phyloP scores from a whole-genome alignment of 2,329 filamentous ascomycete genomes.

The Aureobasidium sp. region DNA sequence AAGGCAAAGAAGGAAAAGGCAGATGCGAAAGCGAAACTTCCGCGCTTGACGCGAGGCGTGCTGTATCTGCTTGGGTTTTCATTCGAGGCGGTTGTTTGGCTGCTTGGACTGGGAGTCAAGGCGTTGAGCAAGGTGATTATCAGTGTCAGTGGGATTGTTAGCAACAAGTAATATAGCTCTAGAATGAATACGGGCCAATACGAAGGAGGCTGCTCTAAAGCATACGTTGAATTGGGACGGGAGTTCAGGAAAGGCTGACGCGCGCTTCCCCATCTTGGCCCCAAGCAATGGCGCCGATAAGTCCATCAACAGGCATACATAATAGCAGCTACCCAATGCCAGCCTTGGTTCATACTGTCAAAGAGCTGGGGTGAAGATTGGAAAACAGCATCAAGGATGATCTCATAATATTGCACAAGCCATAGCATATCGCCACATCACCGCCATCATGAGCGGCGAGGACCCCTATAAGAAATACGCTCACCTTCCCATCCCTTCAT shows the following conservation, averaged over 20 bases:
- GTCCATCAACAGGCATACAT: conserved; percentile 1
- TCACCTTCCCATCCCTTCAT: conserved; percentile 67
- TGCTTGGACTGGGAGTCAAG: conserved; percentile 37
- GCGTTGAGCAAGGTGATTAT: conserved; percentile 35
- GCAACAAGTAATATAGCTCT: conserved; percentile 21
- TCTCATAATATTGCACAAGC: conserved; percentile 17
- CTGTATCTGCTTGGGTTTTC: conserved; percentile 35
- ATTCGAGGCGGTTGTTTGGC: conserved; percentile 38
- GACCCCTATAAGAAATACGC: conserved; percentile 17
- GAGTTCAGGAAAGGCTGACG: conserved; percentile 4
- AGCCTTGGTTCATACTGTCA: not conserved
- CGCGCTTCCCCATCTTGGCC: conserved; percentile 14
- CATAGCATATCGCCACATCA: not conserved
- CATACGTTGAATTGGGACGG: conserved; percentile 11
- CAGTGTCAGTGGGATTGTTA: conserved; percentile 32
- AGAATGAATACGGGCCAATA: not conserved
- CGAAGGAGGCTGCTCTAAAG: no score
- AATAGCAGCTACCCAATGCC: conserved; percentile 4
- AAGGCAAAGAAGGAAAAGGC: conserved; percentile 19
- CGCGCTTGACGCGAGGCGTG: conserved; percentile 33
- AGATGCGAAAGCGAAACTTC: conserved; percentile 27
- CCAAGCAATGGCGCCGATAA: conserved; percentile 3
- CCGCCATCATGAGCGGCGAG: conserved; percentile 13
- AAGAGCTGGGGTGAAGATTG: not conserved
- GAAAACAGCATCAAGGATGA: conserved; percentile 17